phyloP scores from a whole-genome alignment of 1,284 basidiomycete genomes.

The Cutaneotrichosporon sp. region DNA sequence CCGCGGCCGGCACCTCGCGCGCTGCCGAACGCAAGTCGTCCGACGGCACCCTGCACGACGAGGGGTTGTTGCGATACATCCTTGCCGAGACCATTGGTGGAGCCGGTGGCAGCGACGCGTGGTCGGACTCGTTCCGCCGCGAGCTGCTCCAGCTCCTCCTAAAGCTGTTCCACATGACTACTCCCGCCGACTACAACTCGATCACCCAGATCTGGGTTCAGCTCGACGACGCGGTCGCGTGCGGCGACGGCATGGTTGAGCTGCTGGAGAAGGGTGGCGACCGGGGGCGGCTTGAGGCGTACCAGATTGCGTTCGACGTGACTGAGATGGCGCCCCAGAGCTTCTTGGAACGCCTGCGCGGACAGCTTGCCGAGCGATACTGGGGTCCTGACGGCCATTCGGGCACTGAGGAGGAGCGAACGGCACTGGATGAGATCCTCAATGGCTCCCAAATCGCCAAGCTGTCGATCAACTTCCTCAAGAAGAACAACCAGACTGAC shows the following conservation, averaged over 20 bases:
- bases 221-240: conserved; percentile 65
- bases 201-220: conserved; percentile 84
- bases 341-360: conserved; percentile 66
- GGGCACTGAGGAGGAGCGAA: conserved; percentile 56
- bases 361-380: conserved; percentile 31
- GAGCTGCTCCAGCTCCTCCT: conserved; percentile 58
- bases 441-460: conserved; percentile 84
- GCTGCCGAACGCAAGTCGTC: conserved; percentile 18
- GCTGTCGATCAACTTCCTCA: conserved; percentile 87
- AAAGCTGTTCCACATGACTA: conserved; percentile 67
- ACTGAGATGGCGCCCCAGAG: conserved; percentile 88
- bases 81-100: conserved; percentile 78
- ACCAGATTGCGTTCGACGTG: conserved; percentile 90
- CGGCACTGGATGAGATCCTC: conserved; percentile 55
- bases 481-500: conserved; percentile 87
- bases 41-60: conserved; percentile 55
- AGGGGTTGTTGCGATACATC: conserved; percentile 74
- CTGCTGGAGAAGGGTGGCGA: conserved; percentile 41
- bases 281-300: conserved; percentile 64
- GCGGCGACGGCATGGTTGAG: conserved; percentile 35
- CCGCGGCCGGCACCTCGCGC: conserved; percentile 22
- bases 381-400: conserved; percentile 48
- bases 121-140: conserved; percentile 48
- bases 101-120: conserved; percentile 42
- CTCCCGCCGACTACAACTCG: conserved; percentile 65